Conservation (phyloP, 2,329 filamentous ascomycete genomes). For the Talaromyces sp. region DNA sequence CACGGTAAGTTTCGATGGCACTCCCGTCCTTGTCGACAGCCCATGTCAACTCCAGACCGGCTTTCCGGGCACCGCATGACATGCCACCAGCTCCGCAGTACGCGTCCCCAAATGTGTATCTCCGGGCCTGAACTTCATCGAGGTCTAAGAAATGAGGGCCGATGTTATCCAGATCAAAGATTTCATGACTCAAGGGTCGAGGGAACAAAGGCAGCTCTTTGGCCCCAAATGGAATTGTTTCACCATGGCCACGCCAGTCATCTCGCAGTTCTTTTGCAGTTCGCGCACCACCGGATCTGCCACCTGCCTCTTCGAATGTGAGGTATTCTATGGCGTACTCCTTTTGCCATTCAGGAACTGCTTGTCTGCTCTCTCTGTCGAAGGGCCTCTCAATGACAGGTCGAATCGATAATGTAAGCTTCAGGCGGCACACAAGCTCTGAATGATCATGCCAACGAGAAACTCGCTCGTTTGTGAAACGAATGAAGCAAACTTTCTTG, state of each 20-base stretch:
- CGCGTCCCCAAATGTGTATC: slow-evolving; percentile 70
- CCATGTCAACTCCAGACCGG: slow-evolving; percentile 62
- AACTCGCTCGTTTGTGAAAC: slow-evolving; percentile 57
- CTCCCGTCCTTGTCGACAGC: slow-evolving; percentile 65
- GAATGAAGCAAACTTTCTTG: slow-evolving; percentile 46
- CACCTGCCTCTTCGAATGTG: slow-evolving; percentile 26
- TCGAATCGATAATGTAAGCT: slow-evolving; percentile 20
- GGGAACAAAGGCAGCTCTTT: not conserved
- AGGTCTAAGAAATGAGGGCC: not conserved
- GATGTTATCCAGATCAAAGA: slow-evolving; percentile 14
- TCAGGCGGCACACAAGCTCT: slow-evolving; percentile 38
- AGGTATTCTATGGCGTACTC: slow-evolving; percentile 33
- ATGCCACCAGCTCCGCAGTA: slow-evolving; percentile 76
- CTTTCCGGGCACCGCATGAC: slow-evolving; percentile 63
- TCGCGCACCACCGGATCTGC: slow-evolving; percentile 23
- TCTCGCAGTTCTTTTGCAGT: slow-evolving; percentile 26
- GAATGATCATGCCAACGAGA: slow-evolving; percentile 28
- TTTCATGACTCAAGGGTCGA: not conserved
- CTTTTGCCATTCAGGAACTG: not conserved
- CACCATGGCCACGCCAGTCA: slow-evolving; percentile 36
- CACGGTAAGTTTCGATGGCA: slow-evolving; percentile 61
- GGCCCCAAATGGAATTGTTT: slow-evolving; percentile 35
- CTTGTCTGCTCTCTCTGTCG: not conserved
- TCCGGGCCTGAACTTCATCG: slow-evolving; percentile 20
- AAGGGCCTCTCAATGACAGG: not conserved